Conservation (phyloP, 2,329 filamentous ascomycete species). For the Mollisia scopiformis region DNA sequence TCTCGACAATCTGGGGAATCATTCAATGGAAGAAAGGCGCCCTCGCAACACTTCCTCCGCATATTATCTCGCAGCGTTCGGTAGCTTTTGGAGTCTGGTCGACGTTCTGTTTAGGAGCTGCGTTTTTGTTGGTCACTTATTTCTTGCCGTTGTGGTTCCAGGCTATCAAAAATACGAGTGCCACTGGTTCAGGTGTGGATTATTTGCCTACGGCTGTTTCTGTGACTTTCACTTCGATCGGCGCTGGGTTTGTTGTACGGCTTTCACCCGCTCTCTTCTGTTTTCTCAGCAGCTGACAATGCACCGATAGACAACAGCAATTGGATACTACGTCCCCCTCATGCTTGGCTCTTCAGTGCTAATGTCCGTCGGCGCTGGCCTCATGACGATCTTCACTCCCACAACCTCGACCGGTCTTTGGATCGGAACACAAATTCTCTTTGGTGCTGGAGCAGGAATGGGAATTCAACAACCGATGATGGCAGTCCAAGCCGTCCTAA, state of each 20-base stretch:
- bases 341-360: conserved; percentile 29
- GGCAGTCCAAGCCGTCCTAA: conserved; percentile 32
- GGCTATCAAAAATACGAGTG: conserved; percentile 67
- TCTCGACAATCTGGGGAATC: conserved; percentile 31
- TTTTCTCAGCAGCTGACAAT: background rate
- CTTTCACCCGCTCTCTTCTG: background rate
- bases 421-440: conserved; percentile 35
- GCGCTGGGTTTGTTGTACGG: conserved; percentile 2
- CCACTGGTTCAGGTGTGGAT: conserved; percentile 75
- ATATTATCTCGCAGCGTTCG: conserved; percentile 41
- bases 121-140: conserved; percentile 47
- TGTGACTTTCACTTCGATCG: conserved; percentile 35
- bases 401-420: conserved; percentile 39
- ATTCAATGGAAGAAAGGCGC: conserved; percentile 42
- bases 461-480: conserved; percentile 35
- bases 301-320: conserved; percentile 28
- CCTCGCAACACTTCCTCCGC: conserved; percentile 43
- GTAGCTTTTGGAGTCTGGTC: conserved; percentile 38
- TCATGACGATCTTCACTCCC: conserved; percentile 42
- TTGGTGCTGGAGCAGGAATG: conserved; percentile 34
- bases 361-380: conserved; percentile 43
- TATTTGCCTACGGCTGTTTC: conserved; percentile 56
- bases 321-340: conserved; percentile 33
- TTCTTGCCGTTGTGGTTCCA: conserved; percentile 72
- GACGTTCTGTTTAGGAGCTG: conserved; percentile 34